phyloP scores from a whole-genome alignment of 2,329 filamentous ascomycete genomes.

The Fusarium pininemorale region DNA sequence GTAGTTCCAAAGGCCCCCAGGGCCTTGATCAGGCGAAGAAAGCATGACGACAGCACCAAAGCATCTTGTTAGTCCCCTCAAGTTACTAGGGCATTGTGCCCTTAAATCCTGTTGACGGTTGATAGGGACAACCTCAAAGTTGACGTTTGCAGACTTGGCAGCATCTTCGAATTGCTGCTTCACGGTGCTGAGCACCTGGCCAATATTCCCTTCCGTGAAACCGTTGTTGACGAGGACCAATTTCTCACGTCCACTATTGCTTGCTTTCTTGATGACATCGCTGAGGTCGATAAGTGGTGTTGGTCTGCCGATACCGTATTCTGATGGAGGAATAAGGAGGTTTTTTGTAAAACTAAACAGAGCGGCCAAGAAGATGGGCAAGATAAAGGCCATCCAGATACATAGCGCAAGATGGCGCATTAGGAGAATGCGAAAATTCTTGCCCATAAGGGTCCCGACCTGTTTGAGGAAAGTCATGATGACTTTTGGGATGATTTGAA shows the following conservation, averaged over 20 bases:
- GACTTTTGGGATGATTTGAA: neutral
- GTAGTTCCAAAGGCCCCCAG: conserved; percentile 81
- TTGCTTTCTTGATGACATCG: conserved; percentile 68
- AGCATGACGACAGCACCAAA: conserved; percentile 79
- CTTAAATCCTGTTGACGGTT: conserved; percentile 66
- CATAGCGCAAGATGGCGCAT: conserved; percentile 63
- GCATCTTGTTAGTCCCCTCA: conserved; percentile 75
- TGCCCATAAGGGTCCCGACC: conserved; percentile 67
- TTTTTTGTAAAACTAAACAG: conserved; percentile 80
- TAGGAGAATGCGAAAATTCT: conserved; percentile 69
- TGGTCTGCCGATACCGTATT: conserved; percentile 75
- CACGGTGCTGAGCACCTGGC: conserved; percentile 72
- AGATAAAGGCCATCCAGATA: conserved; percentile 64
- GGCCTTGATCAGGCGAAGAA: conserved; percentile 77
- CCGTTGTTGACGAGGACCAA: conserved; percentile 84
- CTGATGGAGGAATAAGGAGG: conserved; percentile 80
- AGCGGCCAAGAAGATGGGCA: conserved; percentile 66
- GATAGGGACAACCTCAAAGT: conserved; percentile 64
- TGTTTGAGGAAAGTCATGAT: conserved; percentile 65
- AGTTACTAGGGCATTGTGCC: conserved; percentile 68
- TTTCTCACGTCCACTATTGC: conserved; percentile 67
- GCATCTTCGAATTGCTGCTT: conserved; percentile 64
- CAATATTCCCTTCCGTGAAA: conserved; percentile 73
- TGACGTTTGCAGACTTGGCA: conserved; percentile 62
- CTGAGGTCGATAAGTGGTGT: conserved; percentile 70